Evolutionary conservation across 1,139 yeast genomes (phyloP).

Genomic region (Candida neerlandica): DNA sequence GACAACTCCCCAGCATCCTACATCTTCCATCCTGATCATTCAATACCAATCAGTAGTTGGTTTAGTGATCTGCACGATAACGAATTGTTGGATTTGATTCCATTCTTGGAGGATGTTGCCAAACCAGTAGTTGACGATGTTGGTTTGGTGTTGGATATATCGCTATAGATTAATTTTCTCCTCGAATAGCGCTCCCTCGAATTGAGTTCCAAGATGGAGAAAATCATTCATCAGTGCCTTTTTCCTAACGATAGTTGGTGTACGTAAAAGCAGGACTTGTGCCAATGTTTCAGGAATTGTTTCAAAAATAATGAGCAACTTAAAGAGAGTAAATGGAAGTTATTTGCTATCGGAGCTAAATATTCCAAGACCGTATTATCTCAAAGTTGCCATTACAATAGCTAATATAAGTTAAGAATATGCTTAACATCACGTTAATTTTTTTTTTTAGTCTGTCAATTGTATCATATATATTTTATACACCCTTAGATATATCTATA

Average conservation of each 20-base stretch:
- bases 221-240: not conserved
- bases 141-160: constrained; percentile 79
- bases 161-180: too few relatives aligned
- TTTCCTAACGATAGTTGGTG: not conserved
- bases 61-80: constrained; percentile 97
- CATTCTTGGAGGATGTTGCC: constrained; percentile 85
- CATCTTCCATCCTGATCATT: constrained; percentile 96
- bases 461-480: constrained; percentile 1
- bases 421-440: not conserved
- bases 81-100: constrained; percentile 87
- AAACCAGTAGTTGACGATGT: constrained; percentile 74
- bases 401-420: too few relatives aligned
- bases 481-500: constrained; percentile 3
- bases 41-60: constrained; percentile 98
- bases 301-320: not conserved
- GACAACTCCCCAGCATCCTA: constrained; percentile 98
- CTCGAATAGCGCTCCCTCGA: too few relatives aligned
- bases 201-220: too few relatives aligned
- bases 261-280: constrained; percentile 1
- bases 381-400: not conserved
- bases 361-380: not conserved
- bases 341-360: not conserved
- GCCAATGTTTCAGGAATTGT: not conserved
- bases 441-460: not conserved
- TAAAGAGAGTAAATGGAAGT: not conserved